Evolutionary conservation across 257 asterid species (phyloP).

Genomic region (Nicotiana otophora): DNA sequence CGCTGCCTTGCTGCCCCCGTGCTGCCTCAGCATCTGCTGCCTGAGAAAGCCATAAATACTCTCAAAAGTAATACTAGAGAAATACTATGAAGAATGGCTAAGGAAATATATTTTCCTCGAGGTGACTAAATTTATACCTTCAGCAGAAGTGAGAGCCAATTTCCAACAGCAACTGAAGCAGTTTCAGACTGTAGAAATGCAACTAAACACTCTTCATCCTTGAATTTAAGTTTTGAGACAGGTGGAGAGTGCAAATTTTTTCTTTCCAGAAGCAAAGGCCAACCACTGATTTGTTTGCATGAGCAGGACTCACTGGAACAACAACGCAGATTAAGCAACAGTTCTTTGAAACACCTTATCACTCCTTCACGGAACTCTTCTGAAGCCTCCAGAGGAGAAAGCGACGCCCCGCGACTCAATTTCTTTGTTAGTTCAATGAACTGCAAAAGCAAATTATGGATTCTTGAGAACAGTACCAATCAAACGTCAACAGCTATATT

Average conservation of each 20-base stretch:
- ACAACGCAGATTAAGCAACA: conserved; percentile 55
- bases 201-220: conserved; percentile 53
- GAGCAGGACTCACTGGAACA: conserved; percentile 63
- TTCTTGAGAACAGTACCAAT: not conserved
- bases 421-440: conserved; percentile 76
- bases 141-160: conserved; percentile 94
- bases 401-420: conserved; percentile 73
- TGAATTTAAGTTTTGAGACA: conserved; percentile 22
- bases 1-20: conserved; percentile 88
- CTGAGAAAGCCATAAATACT: conserved; percentile 34
- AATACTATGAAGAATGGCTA: not conserved
- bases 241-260: conserved; percentile 30
- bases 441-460: conserved; percentile 32
- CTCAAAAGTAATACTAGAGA: not conserved
- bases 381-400: conserved; percentile 77
- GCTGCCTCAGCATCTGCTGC: conserved; percentile 86
- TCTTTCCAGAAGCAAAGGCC: conserved; percentile 37
- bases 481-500: not conserved
- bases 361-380: conserved; percentile 96
- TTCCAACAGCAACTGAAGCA: conserved; percentile 93
- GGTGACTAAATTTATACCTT: conserved; percentile 43
- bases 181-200: conserved; percentile 85
- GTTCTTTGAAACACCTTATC: conserved; percentile 72
- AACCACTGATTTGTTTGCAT: conserved; percentile 54
- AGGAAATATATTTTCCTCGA: not conserved